Evolutionary conservation across 164 flowering plant species (phyloP).

Genomic region (Tinospora cordifolia): DNA sequence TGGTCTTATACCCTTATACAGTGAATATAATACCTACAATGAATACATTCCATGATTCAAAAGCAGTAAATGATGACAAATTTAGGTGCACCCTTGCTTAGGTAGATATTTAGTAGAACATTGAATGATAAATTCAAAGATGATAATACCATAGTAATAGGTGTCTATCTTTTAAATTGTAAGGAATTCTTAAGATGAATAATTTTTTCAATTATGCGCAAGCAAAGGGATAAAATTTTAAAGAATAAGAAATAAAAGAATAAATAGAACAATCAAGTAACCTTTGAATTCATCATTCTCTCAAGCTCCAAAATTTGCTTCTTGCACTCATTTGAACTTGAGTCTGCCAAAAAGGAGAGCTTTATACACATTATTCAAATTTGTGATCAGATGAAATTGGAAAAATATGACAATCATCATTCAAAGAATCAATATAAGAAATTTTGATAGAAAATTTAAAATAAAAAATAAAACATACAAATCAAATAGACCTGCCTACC

Average conservation of each 20-base stretch:
- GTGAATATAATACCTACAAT: no score
- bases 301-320: conserved; percentile 58
- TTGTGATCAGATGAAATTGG: background rate
- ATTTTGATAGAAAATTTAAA: no score
- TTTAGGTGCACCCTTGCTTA: no score
- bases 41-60: no score
- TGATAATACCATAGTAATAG: background rate
- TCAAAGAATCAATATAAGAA: background rate
- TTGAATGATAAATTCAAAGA: no score
- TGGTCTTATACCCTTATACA: no score
- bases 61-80: no score
- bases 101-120: no score
- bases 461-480: background rate
- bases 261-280: conserved; percentile 15
- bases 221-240: background rate
- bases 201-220: no score
- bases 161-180: no score
- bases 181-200: no score
- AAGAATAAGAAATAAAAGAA: background rate
- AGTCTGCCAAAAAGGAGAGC: conserved; percentile 29
- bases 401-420: background rate
- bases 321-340: conserved; percentile 31
- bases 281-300: conserved; percentile 73
- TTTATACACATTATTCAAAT: background rate
- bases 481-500: conserved; percentile 27